Base-by-base conservation (phyloP, 371 early-diverging fungal species). In the Saksenaea vasiformis region DNA sequence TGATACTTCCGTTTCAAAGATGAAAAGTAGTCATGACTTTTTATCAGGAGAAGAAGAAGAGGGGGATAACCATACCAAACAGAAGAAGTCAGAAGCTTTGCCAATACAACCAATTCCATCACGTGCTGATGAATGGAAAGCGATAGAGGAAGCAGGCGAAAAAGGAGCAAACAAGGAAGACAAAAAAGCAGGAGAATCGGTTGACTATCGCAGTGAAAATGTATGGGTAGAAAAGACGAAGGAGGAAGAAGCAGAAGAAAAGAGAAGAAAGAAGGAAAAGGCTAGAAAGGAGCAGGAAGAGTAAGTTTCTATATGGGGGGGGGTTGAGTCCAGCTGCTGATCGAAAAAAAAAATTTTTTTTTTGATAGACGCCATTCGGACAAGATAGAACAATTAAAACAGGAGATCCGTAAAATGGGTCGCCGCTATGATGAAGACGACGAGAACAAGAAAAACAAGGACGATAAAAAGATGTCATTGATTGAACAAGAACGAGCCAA, bases 1-100 rank as follows among this genome's bases (percentile, higher is more conserved):
- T 27, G 31, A 34, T 31, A 73, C 65, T 60, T 70, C 35, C 62
- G 74, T 54, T 60, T 61, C 28, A 37, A 69, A 56, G 41, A 68
- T 53, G 70, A 76, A 89, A 62, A 95, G 95, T 64, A 89, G 89
- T 31, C 92, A 95, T 63, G 97, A 95, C 60, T 77, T 91, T 15
- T 64, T 91, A 53, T 31, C 58, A 24, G 64, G 55, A 1, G 59
- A 39, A n/a, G n/a, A n/a, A n/a, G n/a, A n/a, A n/a, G n/a, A n/a
- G n/a, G n/a, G n/a, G 14, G n/a, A 66, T 47, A 31, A 11, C 14
- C 38, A 27, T 22, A 11, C 41, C 24, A 41, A 60, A 54, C 13
- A n/a, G 35, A 26, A 54, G 28, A 1, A 55, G 15, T 24, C 39
- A 14, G 9, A 22, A 1, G 26, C 27, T 39, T 11, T 22, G 15